Evolutionary conservation across 208 protist species (phyloP).

Genomic region (Phytomonas francai): DNA sequence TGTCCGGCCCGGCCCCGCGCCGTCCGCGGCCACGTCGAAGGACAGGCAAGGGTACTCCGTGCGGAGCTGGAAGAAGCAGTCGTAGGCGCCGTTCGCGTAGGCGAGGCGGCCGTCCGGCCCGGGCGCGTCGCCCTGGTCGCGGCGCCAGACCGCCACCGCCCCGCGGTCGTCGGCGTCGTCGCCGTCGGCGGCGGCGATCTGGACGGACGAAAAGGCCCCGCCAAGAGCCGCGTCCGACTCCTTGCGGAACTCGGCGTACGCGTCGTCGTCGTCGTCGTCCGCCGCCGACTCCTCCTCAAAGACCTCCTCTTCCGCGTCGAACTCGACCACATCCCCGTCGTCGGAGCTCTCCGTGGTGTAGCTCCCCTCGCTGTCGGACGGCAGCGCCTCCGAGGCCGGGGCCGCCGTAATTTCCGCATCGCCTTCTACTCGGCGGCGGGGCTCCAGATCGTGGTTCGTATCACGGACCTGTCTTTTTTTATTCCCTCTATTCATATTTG

Average conservation of each 20-base stretch:
- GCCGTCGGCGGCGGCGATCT: slow-evolving; percentile 18
- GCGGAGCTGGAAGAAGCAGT: slow-evolving; percentile 86
- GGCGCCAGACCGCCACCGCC: slow-evolving; percentile 25
- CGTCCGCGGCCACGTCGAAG: slow-evolving; percentile 73
- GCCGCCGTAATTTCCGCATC: slow-evolving; percentile 31
- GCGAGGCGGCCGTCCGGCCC: slow-evolving; percentile 32
- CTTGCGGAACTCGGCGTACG: slow-evolving; percentile 73
- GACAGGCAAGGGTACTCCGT: slow-evolving; percentile 87
- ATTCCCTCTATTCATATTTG: not conserved
- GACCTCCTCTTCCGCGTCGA: slow-evolving; percentile 18
- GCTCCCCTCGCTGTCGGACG: slow-evolving; percentile 7
- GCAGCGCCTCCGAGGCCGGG: slow-evolving; percentile 9
- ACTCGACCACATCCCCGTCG: slow-evolving; percentile 22
- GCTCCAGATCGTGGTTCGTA: not conserved
- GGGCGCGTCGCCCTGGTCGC: slow-evolving; percentile 15
- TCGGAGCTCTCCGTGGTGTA: slow-evolving; percentile 32
- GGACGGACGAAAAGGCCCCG: slow-evolving; percentile 27
- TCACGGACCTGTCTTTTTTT: not conserved
- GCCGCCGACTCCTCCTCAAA: slow-evolving; percentile 34
- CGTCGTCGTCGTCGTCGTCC: slow-evolving; percentile 52
- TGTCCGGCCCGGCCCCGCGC: slow-evolving; percentile 42
- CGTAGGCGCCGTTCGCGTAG: slow-evolving; percentile 86
- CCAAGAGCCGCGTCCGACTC: slow-evolving; percentile 23
- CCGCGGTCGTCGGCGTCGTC: slow-evolving; percentile 29
- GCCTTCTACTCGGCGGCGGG: slow-evolving; percentile 33